Evolutionary conservation across 2,329 filamentous ascomycete species (phyloP).

Genomic region (Scleromitrula shiraiana): DNA sequence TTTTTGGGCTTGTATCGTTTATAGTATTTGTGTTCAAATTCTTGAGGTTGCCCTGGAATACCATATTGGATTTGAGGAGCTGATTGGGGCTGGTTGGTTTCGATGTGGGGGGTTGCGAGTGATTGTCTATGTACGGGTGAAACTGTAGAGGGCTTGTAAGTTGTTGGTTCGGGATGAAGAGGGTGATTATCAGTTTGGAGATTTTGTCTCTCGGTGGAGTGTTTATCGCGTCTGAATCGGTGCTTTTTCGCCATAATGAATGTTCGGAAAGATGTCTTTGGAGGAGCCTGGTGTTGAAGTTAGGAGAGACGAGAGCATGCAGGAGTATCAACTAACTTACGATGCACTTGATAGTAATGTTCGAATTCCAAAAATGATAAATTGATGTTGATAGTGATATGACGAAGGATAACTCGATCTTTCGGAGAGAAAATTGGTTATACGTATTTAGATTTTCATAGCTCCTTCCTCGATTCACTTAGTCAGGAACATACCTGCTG

Average conservation of each 20-base stretch:
- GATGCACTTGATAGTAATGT: conserved; percentile 13
- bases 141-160: no score
- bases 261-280: not conserved
- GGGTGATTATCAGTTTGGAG: no score
- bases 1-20: conserved; percentile 6
- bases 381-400: conserved; percentile 6
- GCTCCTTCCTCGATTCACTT: conserved; percentile 1
- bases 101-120: conserved; percentile 3
- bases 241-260: not conserved
- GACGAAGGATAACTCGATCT: not conserved
- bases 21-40: not conserved
- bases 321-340: no score
- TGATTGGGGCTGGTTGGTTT: not conserved
- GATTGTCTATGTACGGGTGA: conserved; percentile 6
- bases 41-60: conserved; percentile 2
- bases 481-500: no score
- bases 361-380: conserved; percentile 12
- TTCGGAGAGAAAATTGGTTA: not conserved
- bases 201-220: conserved; percentile 1
- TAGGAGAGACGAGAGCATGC: no score
- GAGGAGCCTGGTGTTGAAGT: conserved; percentile 2
- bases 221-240: no score
- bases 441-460: not conserved
- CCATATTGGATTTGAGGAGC: not conserved
- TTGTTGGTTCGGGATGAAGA: no score